Evolutionary conservation across 169 alveolate genomes (phyloP).

Genomic region (Eimeria acervulina): DNA sequence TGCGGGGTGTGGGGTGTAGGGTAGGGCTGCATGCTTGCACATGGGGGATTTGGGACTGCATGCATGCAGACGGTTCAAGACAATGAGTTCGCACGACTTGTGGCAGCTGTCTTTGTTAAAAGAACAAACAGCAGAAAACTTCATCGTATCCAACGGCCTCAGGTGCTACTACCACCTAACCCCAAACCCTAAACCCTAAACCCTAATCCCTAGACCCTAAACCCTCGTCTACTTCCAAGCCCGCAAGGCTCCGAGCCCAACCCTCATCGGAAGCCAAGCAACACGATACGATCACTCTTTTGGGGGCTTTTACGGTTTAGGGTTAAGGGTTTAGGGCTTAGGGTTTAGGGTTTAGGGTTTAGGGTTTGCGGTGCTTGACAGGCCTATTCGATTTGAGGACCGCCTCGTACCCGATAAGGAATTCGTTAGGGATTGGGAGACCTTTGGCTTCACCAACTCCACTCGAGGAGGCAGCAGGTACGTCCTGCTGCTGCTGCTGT

Average conservation of each 20-base stretch:
- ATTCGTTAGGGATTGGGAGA: conserved; percentile 53
- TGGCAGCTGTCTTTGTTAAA: conserved; percentile 38
- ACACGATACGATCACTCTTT: no score
- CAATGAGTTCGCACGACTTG: background rate
- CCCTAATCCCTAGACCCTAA: background rate
- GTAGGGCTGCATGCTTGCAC: no score
- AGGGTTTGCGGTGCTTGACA: background rate
- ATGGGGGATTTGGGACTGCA: background rate
- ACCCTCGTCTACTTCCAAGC: background rate
- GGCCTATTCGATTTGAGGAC: conserved; percentile 69
- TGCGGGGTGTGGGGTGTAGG: no score
- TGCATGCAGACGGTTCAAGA: background rate
- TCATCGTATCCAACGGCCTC: background rate
- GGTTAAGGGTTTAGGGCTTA: background rate
- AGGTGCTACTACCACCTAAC: background rate
- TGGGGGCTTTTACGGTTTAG: no score
- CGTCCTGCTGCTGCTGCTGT: conserved; percentile 22
- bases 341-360: background rate
- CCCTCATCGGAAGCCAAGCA: no score
- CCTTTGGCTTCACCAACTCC: conserved; percentile 50
- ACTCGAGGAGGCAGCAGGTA: conserved; percentile 66
- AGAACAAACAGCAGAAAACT: background rate
- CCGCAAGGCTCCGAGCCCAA: no score
- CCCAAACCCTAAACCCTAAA: conserved; percentile 5
- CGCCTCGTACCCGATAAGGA: conserved; percentile 46